A percentile compares a stretch with the other conserved stretches of the same genome.
Conservation (phyloP, 108 stramenopile species). For the Mediolabrus comicus region DNA sequence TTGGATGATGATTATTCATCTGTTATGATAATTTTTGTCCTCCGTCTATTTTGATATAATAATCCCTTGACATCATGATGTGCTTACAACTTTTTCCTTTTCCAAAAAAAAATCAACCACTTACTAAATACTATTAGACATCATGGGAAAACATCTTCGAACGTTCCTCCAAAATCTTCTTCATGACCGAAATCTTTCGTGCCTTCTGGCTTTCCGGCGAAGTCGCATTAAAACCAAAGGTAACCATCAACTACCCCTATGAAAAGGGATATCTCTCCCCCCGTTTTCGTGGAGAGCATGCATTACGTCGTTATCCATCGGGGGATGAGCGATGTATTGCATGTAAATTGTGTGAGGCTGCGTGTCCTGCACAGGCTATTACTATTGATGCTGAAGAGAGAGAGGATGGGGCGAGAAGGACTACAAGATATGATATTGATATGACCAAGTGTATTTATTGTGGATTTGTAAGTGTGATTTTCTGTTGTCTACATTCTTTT, state of each 20-base stretch:
- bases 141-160: conserved; percentile 84
- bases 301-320: conserved; percentile 95
- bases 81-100: background rate
- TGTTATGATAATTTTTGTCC: too few relatives aligned
- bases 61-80: background rate
- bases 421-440: conserved; percentile 99
- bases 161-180: conserved; percentile 86
- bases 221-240: conserved; percentile 85
- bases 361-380: conserved; percentile 99
- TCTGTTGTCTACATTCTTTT: background rate
- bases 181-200: conserved; percentile 89
- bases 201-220: conserved; percentile 81
- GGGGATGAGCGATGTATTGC: conserved; percentile 99
- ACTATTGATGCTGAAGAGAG: conserved; percentile 97
- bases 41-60: background rate
- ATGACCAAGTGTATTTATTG: conserved; percentile 99
- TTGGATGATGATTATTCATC: too few relatives aligned
- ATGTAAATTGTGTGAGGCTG: conserved; percentile 99
- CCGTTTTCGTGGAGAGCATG: conserved; percentile 99
- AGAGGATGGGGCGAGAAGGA: conserved; percentile 94
- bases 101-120: background rate
- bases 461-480: conserved; percentile 72
- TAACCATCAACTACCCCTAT: conserved; percentile 98
- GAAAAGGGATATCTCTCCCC: conserved; percentile 96
- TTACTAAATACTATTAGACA: conserved; percentile 42